phyloP scores from a whole-genome alignment of 2,329 filamentous ascomycete genomes.

The Cercospora sp. region DNA sequence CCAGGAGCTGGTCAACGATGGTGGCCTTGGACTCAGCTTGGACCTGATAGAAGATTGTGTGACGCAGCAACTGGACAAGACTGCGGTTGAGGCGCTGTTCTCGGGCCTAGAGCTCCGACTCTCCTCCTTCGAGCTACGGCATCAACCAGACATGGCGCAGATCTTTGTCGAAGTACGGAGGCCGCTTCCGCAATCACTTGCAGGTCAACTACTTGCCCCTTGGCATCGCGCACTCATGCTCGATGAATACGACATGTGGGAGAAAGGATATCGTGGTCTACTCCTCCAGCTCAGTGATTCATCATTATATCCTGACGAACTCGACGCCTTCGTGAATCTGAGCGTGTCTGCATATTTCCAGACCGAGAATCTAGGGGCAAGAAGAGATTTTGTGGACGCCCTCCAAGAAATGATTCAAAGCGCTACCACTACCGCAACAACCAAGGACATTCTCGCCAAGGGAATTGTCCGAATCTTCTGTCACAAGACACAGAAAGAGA shows the following conservation, averaged over 20 bases:
- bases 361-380: conserved; percentile 18
- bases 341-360: conserved; percentile 29
- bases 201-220: conserved; percentile 24
- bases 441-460: conserved; percentile 25
- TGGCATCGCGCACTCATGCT: conserved; percentile 29
- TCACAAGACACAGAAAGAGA: conserved; percentile 30
- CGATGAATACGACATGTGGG: conserved; percentile 29
- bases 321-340: conserved; percentile 27
- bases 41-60: conserved; percentile 23
- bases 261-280: conserved; percentile 21
- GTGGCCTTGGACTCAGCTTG: conserved; percentile 21
- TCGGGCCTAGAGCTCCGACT: conserved; percentile 17
- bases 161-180: conserved; percentile 29
- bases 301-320: conserved; percentile 21
- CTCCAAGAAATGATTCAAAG: conserved; percentile 22
- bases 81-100: conserved; percentile 23
- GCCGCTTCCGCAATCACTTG: conserved; percentile 25
- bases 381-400: conserved; percentile 27
- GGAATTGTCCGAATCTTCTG: conserved; percentile 29
- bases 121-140: conserved; percentile 26
- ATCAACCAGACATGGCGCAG: conserved; percentile 28
- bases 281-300: conserved; percentile 27
- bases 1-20: conserved; percentile 21
- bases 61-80: conserved; percentile 16
- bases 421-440: conserved; percentile 16